These are phyloP conservation scores for Zalaria sp. DNA, from an alignment of 2,329 filamentous ascomycete genomes.

Conservation along the genomic window DNA sequence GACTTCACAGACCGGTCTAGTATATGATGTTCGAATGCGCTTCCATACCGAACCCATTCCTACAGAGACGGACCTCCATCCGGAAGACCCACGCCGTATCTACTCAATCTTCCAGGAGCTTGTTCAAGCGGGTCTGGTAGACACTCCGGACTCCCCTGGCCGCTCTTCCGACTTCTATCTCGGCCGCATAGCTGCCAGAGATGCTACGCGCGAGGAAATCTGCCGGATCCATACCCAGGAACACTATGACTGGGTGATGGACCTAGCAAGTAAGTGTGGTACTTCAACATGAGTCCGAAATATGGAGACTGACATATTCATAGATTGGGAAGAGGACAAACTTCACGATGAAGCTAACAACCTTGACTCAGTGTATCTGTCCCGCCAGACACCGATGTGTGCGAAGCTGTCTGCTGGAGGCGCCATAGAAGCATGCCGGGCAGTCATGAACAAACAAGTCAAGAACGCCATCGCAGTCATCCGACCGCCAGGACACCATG, in stretches of 20 bases:
- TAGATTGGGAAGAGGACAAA: slow-evolving; percentile 40
- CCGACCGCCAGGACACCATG: slow-evolving; percentile 87
- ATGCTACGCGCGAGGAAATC: slow-evolving; percentile 69
- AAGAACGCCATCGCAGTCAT: slow-evolving; percentile 96
- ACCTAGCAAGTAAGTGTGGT: slow-evolving; percentile 1
- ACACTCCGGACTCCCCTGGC: slow-evolving; percentile 36
- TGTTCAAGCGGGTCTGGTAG: slow-evolving; percentile 67
- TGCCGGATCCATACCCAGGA: slow-evolving; percentile 61
- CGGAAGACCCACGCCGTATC: slow-evolving; percentile 85
- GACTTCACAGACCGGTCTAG: slow-evolving; percentile 28
- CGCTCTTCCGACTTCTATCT: slow-evolving; percentile 40
- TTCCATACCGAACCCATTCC: slow-evolving; percentile 65
- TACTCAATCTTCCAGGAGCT: slow-evolving; percentile 87
- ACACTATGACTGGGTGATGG: slow-evolving; percentile 62
- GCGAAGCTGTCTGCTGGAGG: slow-evolving; percentile 78
- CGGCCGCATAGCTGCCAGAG: slow-evolving; percentile 59
- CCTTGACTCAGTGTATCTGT: slow-evolving; percentile 30
- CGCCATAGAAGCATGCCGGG: slow-evolving; percentile 88
- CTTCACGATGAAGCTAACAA: slow-evolving; percentile 44
- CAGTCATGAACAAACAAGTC: slow-evolving; percentile 68
- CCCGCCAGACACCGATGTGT: slow-evolving; percentile 38
- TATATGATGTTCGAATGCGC: slow-evolving; percentile 90
- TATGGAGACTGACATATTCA: slow-evolving; percentile 6
- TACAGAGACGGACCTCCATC: slow-evolving; percentile 58
- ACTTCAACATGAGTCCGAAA: background rate